These are phyloP conservation scores for Simmondsia chinensis DNA, from an alignment of 148 eudicot species.

Conservation along the genomic window DNA sequence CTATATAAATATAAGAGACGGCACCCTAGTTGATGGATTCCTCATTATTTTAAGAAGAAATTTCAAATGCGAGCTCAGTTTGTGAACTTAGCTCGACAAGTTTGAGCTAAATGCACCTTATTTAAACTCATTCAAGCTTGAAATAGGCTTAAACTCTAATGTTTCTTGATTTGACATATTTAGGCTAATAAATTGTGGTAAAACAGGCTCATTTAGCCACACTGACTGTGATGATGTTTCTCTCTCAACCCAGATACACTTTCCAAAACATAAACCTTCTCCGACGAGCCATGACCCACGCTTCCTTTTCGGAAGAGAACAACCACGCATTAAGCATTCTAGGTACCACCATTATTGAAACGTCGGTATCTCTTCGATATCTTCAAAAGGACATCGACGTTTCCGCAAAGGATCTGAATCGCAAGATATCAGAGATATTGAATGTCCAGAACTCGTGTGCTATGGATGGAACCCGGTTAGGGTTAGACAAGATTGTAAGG, in stretches of 20 bases:
- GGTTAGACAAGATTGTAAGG: constrained; percentile 56
- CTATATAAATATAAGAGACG: too few relatives aligned
- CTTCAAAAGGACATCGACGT: constrained; percentile 40
- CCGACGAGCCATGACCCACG: constrained; percentile 81
- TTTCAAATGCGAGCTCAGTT: too few relatives aligned
- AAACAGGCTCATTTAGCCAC: too few relatives aligned
- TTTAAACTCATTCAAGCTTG: too few relatives aligned
- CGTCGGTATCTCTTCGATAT: constrained; percentile 33
- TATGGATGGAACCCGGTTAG: constrained; percentile 43
- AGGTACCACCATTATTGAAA: constrained; percentile 55
- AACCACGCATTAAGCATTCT: constrained; percentile 64
- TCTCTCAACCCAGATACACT: constrained; percentile 34
- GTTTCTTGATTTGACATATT: too few relatives aligned
- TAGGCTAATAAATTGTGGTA: too few relatives aligned
- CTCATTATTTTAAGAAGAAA: too few relatives aligned
- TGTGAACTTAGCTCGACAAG: too few relatives aligned
- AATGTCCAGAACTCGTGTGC: constrained; percentile 61
- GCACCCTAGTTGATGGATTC: too few relatives aligned
- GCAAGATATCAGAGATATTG: constrained; percentile 31
- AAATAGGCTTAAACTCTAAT: too few relatives aligned
- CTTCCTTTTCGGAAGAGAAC: constrained; percentile 84
- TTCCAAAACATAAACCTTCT: constrained; percentile 39
- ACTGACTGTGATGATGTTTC: not conserved
- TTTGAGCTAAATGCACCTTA: too few relatives aligned
- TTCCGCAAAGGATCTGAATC: constrained; percentile 51